Evolutionary conservation across 2,329 filamentous ascomycete species (phyloP), one percentile per base, ranked within the genome.

Genomic region (Coniochaeta sp.): DNA sequence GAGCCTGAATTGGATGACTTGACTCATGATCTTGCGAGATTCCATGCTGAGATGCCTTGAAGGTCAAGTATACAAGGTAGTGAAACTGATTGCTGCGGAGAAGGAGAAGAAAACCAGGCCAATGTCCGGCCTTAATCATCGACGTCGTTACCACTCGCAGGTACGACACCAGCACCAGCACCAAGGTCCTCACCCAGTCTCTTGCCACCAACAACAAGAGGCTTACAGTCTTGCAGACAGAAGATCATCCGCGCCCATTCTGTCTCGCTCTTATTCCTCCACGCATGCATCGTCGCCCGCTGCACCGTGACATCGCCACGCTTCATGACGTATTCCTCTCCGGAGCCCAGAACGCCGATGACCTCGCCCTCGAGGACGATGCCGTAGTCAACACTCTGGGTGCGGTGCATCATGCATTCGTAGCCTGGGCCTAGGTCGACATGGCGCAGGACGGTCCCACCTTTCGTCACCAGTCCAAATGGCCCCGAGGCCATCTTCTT

Each of bases 221-320:
- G 58, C 47, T 64, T 59, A 62, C 65, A 67, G 57, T 76, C 75
- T 66, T 77, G 74, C 54, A 79, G 66, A 12, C 77, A 73, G 69
- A 79, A 70, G 69, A 70, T 62, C 70, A 81, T 75, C 16, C 80
- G 68, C 17, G 77, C 72, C 80, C 79, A 81, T 57, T 77, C 74
- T 16, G 74, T 79, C 55, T 69, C 63, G 62, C 75, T 79, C 17
- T 71, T 67, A 61, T 84, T 84, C 57, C 73, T 68, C 81, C 81
- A 84, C 28, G 76, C 76, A 67, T 85, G 82, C 71, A 78, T 80
- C 3, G 81, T 83, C 1, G 76, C 73, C 7, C 76, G 77, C 61
- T 77, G 74, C 69, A 75, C 74, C 5, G 69, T 77, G 67, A 77
- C 72, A 12, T 67, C 65, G 40, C 65, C 65, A 17, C 62, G 57